phyloP scores from a whole-genome alignment of 257 asterid species.

The Nicotiana sylvestris region DNA sequence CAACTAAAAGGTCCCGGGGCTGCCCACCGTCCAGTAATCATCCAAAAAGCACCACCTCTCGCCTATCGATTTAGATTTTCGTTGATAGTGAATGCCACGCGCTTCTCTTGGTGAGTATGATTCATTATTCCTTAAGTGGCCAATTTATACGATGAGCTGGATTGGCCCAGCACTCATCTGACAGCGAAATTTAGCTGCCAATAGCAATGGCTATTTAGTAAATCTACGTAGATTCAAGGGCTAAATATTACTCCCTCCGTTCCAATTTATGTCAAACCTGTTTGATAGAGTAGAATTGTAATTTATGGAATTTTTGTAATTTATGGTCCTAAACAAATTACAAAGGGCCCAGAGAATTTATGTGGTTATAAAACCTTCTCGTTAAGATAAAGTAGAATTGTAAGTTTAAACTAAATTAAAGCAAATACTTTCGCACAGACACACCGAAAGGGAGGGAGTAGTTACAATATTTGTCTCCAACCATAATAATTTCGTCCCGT shows the following conservation, averaged over 20 bases:
- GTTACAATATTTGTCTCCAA: neutral
- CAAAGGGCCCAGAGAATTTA: no score
- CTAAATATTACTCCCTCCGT: neutral
- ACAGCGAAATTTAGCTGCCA: neutral
- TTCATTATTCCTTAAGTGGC: neutral
- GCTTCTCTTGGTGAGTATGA: neutral
- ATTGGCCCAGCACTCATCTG: constrained; percentile 14
- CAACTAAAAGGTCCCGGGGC: neutral
- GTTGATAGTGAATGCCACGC: neutral
- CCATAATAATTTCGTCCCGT: neutral
- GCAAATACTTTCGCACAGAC: no score
- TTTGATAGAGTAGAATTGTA: no score
- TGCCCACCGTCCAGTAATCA: neutral
- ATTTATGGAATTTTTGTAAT: no score
- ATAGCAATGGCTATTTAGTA: neutral
- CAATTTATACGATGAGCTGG: neutral
- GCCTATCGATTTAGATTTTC: neutral
- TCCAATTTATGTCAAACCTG: no score
- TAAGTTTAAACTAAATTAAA: no score
- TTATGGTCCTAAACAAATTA: no score
- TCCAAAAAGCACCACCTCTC: neutral
- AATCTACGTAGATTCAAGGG: neutral
- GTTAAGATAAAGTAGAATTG: no score
- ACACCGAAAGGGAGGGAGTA: no score
- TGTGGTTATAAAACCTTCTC: no score